These are phyloP conservation scores for Colletotrichum scovillei DNA, from an alignment of 2,329 filamentous ascomycete genomes.

Conservation along the genomic window DNA sequence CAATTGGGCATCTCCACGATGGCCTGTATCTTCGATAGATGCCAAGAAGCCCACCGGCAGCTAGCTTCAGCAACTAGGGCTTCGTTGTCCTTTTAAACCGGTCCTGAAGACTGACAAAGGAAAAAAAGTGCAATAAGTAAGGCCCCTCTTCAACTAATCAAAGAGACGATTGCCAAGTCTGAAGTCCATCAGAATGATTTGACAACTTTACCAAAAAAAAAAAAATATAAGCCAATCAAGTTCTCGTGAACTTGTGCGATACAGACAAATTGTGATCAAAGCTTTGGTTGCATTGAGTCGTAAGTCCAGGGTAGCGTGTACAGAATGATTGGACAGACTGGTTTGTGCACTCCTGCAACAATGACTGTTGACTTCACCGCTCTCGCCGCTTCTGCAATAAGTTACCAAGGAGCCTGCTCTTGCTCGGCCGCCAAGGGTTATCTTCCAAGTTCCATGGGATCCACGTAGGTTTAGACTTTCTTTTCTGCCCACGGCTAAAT, in stretches of 20 bases:
- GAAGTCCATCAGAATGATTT: neutral
- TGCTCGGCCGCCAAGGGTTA: neutral
- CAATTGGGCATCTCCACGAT: neutral
- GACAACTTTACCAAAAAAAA: neutral
- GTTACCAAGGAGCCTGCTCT: neutral
- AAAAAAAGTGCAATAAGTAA: neutral
- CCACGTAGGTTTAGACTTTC: neutral
- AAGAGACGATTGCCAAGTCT: neutral
- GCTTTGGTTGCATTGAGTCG: constrained; percentile 6
- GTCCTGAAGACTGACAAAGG: neutral
- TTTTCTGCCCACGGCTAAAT: neutral
- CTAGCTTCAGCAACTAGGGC: neutral
- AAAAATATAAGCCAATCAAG: neutral
- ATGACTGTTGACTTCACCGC: neutral
- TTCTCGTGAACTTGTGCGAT: neutral
- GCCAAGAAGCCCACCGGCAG: neutral
- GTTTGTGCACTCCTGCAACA: neutral
- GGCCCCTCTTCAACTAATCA: neutral
- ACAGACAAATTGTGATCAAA: neutral
- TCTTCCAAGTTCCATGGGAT: too few species aligned
- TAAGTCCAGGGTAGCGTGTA: neutral
- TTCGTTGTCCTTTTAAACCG: neutral
- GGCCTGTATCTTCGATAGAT: neutral
- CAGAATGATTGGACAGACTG: neutral
- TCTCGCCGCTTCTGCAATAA: neutral